These are phyloP conservation scores for Gracilaria caudata DNA, from an alignment of 23 red algal species.

Conservation along the genomic window DNA sequence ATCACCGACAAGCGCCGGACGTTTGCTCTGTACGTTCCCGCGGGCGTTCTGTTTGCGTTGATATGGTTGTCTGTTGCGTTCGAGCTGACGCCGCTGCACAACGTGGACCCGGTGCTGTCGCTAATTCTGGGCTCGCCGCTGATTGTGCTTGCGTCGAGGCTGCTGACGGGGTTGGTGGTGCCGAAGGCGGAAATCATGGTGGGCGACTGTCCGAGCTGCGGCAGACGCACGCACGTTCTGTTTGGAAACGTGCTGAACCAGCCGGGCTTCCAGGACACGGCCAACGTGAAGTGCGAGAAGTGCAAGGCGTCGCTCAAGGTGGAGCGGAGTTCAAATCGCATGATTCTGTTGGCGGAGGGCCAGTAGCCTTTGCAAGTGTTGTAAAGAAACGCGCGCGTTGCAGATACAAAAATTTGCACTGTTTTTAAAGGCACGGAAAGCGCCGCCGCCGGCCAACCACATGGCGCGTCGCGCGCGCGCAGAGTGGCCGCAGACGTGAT, in stretches of 20 bases:
- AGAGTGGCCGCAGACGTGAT: background rate
- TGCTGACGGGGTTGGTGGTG: conserved; percentile 82
- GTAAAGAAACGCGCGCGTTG: background rate
- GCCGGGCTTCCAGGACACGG: conserved; percentile 68
- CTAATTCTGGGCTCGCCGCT: conserved; percentile 84
- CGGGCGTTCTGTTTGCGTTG: conserved; percentile 74
- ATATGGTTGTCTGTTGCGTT: conserved; percentile 82
- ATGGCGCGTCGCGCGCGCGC: background rate
- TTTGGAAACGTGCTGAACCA: conserved; percentile 89
- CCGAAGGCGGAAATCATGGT: conserved; percentile 84
- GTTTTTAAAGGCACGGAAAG: background rate
- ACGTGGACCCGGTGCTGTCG: conserved; percentile 81
- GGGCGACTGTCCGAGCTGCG: conserved; percentile 94
- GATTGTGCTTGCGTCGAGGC: conserved; percentile 52
- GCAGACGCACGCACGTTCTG: conserved; percentile 68
- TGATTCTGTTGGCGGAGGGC: conserved; percentile 76
- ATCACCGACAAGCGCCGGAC: conserved; percentile 79
- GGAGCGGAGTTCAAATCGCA: conserved; percentile 60
- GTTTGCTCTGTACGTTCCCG: conserved; percentile 83
- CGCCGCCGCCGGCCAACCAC: background rate
- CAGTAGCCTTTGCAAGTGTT: too few species aligned
- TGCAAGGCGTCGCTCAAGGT: conserved; percentile 87
- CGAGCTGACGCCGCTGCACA: conserved; percentile 89
- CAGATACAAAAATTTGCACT: background rate
- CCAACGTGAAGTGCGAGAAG: conserved; percentile 87